Evolutionary conservation across 805 yeast genomes (phyloP).

Genomic region (Metschnikowia sp.): DNA sequence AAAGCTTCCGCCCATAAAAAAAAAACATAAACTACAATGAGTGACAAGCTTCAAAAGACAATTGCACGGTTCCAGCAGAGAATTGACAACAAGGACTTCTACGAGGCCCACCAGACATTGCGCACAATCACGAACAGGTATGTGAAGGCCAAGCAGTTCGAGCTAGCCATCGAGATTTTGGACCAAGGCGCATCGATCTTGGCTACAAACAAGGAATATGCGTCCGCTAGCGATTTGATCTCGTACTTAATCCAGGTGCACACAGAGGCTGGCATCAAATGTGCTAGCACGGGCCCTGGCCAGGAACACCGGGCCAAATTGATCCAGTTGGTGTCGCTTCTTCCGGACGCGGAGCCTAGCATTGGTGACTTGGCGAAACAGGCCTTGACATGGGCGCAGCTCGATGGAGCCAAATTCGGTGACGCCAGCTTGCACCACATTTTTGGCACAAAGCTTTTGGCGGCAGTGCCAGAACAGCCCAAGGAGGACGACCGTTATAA

Average conservation of each 20-base stretch:
- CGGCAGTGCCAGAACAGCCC: conserved; percentile 22
- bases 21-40: conserved; percentile 7
- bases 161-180: conserved; percentile 70
- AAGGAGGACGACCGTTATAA: conserved; percentile 31
- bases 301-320: conserved; percentile 43
- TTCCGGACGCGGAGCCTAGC: conserved; percentile 44
- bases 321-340: conserved; percentile 44
- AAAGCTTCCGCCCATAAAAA: not conserved
- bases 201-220: conserved; percentile 66
- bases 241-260: conserved; percentile 70
- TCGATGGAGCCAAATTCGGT: conserved; percentile 49
- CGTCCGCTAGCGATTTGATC: conserved; percentile 77
- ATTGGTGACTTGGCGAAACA: conserved; percentile 65
- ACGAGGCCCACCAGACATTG: conserved; percentile 94
- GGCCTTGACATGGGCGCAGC: conserved; percentile 63
- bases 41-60: conserved; percentile 52
- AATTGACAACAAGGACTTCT: conserved; percentile 71
- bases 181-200: conserved; percentile 69
- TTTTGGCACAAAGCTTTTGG: conserved; percentile 63
- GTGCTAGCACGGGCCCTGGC: conserved; percentile 22
- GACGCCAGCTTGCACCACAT: conserved; percentile 73
- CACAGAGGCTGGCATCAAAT: conserved; percentile 41
- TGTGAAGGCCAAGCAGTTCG: conserved; percentile 62
- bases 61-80: conserved; percentile 64
- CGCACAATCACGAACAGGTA: conserved; percentile 87